phyloP scores from a whole-genome alignment of 805 yeast species.

The Priceomyces melissophilus region DNA sequence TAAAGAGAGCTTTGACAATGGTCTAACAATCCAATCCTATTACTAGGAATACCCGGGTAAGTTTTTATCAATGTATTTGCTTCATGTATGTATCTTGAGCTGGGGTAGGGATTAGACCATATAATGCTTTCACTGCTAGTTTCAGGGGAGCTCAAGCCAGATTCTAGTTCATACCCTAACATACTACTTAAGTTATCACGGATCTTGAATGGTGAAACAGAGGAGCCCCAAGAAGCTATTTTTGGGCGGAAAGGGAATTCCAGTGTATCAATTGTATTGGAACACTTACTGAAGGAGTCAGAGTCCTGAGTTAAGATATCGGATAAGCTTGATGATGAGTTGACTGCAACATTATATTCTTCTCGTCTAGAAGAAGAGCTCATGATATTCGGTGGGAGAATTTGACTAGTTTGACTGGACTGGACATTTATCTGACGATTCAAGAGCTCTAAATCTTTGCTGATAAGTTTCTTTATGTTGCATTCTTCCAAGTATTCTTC shows the following conservation, averaged over 20 bases:
- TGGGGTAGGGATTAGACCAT: not conserved
- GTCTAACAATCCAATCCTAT: slow-evolving; percentile 14
- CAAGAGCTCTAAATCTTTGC: too few species aligned
- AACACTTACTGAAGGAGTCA: too few species aligned
- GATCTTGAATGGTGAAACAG: slow-evolving; percentile 14
- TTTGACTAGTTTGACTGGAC: too few species aligned
- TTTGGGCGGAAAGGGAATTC: not conserved
- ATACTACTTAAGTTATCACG: slow-evolving; percentile 13
- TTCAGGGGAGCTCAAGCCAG: not conserved
- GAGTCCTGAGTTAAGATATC: too few species aligned
- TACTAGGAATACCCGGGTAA: slow-evolving; percentile 13
- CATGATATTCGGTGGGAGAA: too few species aligned
- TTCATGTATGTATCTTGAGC: slow-evolving; percentile 1
- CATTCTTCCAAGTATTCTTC: not conserved
- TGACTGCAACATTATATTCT: too few species aligned
- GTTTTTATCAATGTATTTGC: not conserved
- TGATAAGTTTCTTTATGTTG: too few species aligned
- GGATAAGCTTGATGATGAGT: too few species aligned
- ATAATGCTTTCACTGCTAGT: not conserved
- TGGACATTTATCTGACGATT: too few species aligned
- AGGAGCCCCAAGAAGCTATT: slow-evolving; percentile 4
- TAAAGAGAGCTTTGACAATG: slow-evolving; percentile 10
- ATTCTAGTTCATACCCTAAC: not conserved
- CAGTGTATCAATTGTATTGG: too few species aligned
- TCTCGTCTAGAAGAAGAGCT: too few species aligned